Evolutionary conservation across 176 grass and related monocot species (phyloP), one percentile per base, ranked within the genome.

Genomic region (Carex scoparia): DNA sequence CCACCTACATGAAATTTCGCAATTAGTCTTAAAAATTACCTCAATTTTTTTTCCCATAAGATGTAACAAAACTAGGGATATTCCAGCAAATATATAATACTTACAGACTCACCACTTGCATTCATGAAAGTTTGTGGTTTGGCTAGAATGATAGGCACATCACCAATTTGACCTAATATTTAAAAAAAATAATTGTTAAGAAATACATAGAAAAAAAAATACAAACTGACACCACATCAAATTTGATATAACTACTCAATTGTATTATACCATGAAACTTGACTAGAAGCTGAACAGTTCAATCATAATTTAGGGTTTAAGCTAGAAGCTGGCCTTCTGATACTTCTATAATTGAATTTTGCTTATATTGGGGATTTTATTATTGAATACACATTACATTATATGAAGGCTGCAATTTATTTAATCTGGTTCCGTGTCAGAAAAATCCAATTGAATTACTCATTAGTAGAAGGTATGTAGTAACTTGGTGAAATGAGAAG

Each of bases 41-140:
- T 53, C 57, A 33, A 55, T 5, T 1, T 77, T 4, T 51, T 77
- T 77, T 14, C 72, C 33, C 23, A 9, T 68, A 33, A 33, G 61
- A 53, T 32, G 11, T 4, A 54, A 69, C 18, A 54, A 53, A 83
- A 84, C 12, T 69, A 13, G 71, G 63, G 7, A 30, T 86, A 33
- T 11, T 78, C 30, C n/a, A 65, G 8, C 8, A 68, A 31, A 54
- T 84, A 56, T 61, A 79, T 82, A 83, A 38, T 90, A 93, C 91
- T 98, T 93, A 98, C 93, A 94, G 95, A 94, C 89, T 98, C 93
- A 90, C 95, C 95, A 58, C 93, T 98, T 87, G 91, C 89, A 90
- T 98, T 94, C 93, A 98, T 98, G 87, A 84, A 98, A 57, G 95
- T 93, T 58, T 94, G 93, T 30, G 93, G 95, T 83, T 94, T 98